Percentiles rank a stretch among this genome's conserved stretches.
phyloP scores from a whole-genome alignment of 257 asterid genomes.

The Verbascum thapsus region DNA sequence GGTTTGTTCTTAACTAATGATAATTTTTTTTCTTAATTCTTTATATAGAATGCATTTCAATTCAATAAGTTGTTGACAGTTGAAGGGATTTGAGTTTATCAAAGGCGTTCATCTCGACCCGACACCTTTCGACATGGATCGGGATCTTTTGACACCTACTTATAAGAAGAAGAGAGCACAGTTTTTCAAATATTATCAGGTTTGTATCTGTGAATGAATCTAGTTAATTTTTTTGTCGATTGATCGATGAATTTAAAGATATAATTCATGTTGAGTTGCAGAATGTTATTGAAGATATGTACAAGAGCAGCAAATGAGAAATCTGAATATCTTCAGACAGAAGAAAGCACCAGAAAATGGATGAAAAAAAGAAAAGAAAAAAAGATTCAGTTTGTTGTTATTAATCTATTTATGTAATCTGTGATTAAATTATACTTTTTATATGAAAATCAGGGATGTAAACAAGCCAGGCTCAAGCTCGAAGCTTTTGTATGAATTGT shows the following conservation, averaged over 20 bases:
- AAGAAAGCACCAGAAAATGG: background rate
- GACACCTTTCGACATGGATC: slow-evolving; percentile 78
- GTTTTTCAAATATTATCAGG: slow-evolving; percentile 68
- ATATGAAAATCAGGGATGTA: too few relatives aligned
- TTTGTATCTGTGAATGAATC: slow-evolving; percentile 26
- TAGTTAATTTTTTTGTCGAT: too few relatives aligned
- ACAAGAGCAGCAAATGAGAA: slow-evolving; percentile 51
- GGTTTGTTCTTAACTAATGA: slow-evolving; percentile 43
- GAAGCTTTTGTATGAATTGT: too few relatives aligned
- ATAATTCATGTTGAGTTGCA: slow-evolving; percentile 40
- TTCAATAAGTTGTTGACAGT: slow-evolving; percentile 37
- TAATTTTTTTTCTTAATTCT: background rate
- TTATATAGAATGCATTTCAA: too few relatives aligned
- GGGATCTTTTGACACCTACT: slow-evolving; percentile 78
- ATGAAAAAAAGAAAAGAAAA: background rate
- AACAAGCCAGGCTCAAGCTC: too few relatives aligned
- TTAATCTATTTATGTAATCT: background rate
- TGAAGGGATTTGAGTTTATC: slow-evolving; percentile 80
- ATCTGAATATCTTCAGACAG: background rate
- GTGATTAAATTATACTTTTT: background rate
- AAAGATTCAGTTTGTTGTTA: too few relatives aligned
- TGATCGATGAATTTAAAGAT: background rate
- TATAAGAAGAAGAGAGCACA: slow-evolving; percentile 78
- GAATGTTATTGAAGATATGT: slow-evolving; percentile 57
- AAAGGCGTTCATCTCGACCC: slow-evolving; percentile 67